phyloP scores from a whole-genome alignment of 305 asterid species.

The Stenogyne calaminthoides region DNA sequence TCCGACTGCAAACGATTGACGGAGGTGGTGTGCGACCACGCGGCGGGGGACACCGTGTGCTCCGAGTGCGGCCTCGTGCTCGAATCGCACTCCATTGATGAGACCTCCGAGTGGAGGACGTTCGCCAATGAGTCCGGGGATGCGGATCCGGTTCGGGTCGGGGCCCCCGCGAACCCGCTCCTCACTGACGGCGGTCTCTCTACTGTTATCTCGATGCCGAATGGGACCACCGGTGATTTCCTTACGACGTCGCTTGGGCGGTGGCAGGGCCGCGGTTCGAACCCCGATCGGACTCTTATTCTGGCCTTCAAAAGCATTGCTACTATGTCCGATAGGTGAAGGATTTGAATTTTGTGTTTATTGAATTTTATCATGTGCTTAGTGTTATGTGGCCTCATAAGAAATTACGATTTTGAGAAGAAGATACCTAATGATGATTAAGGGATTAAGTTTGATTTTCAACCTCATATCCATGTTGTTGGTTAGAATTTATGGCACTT shows the following conservation, averaged over 20 bases:
- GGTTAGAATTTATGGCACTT: not conserved
- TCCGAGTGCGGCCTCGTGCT: conserved; percentile 83
- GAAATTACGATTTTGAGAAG: not conserved
- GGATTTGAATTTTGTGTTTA: not conserved
- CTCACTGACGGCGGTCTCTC: conserved; percentile 35
- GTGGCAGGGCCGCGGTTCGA: conserved; percentile 70
- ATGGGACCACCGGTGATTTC: conserved; percentile 57
- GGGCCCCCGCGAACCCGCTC: conserved; percentile 65
- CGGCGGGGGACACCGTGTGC: conserved; percentile 83
- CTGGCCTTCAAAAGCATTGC: conserved; percentile 65
- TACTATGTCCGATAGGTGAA: conserved; percentile 66
- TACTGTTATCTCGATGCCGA: conserved; percentile 41
- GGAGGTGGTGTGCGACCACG: conserved; percentile 79
- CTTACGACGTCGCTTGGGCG: conserved; percentile 56
- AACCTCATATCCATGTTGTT: not conserved
- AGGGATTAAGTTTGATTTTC: not conserved
- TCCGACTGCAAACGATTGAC: conserved; percentile 68
- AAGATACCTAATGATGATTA: not conserved
- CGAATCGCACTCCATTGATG: conserved; percentile 63
- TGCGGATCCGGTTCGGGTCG: conserved; percentile 72
- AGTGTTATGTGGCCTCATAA: not conserved
- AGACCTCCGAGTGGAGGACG: conserved; percentile 55
- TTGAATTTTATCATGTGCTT: not conserved
- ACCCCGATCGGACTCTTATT: conserved; percentile 60
- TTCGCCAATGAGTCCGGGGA: conserved; percentile 78